Evolutionary conservation across 2,329 filamentous ascomycete species (phyloP).

Genomic region (Aspergillus tanneri): DNA sequence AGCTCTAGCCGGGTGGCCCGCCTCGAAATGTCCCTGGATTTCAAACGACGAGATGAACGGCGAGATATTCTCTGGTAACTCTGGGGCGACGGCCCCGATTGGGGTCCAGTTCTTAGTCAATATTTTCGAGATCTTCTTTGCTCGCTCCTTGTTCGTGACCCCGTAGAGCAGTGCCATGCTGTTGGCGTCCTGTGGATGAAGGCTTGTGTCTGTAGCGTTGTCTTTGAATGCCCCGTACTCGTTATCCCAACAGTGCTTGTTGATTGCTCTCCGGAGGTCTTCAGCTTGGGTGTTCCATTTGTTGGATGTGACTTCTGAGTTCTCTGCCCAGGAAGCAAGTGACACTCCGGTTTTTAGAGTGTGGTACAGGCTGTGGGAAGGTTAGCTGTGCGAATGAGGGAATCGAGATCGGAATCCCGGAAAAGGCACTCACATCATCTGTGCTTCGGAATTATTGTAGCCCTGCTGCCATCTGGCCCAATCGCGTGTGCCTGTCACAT

Average conservation of each 20-base stretch:
- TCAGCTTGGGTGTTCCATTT: constrained; percentile 41
- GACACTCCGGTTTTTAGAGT: constrained; percentile 54
- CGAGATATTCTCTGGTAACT: constrained; percentile 58
- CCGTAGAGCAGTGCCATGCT: constrained; percentile 54
- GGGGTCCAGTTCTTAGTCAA: constrained; percentile 56
- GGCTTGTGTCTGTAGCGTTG: constrained; percentile 51
- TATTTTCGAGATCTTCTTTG: constrained; percentile 44
- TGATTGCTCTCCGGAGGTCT: constrained; percentile 47
- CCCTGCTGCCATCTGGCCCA: constrained; percentile 54
- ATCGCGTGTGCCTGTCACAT: constrained; percentile 52
- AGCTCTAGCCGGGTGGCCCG: constrained; percentile 51
- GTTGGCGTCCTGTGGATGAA: constrained; percentile 63
- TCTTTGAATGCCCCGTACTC: constrained; percentile 54
- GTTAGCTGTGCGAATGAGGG: not conserved
- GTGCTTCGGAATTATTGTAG: constrained; percentile 53
- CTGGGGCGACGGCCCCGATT: constrained; percentile 56
- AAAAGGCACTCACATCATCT: constrained; percentile 46
- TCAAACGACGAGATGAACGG: constrained; percentile 61
- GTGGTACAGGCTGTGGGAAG: constrained; percentile 45
- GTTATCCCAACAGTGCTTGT: constrained; percentile 51
- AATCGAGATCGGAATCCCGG: too few species aligned
- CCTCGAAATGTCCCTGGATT: constrained; percentile 56
- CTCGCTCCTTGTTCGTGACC: constrained; percentile 39
- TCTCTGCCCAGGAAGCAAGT: constrained; percentile 51
- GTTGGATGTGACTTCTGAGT: constrained; percentile 40